phyloP scores from a whole-genome alignment of 306 rosid genomes.

The Hylodesmum podocarpum region DNA sequence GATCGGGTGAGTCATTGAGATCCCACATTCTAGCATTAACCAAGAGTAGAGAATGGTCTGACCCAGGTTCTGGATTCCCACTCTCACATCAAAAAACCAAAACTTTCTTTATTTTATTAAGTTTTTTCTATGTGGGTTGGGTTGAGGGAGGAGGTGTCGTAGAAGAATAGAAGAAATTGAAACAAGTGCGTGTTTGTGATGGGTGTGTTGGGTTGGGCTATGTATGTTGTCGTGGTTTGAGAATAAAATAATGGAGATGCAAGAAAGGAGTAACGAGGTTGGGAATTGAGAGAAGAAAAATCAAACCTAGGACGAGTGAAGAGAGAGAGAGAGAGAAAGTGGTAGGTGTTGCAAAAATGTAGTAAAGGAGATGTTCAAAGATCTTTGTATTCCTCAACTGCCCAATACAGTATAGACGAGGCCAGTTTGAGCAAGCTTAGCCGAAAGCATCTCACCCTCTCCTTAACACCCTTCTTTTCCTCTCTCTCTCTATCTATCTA shows the following conservation, averaged over 20 bases:
- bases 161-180: constrained; percentile 3
- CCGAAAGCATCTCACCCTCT: constrained; percentile 51
- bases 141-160: too few relatives aligned
- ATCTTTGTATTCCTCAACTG: constrained; percentile 50
- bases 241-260: constrained; percentile 9
- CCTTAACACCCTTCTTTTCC: constrained; percentile 31
- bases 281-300: constrained; percentile 28
- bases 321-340: constrained; percentile 21
- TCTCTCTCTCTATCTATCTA: too few relatives aligned
- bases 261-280: not conserved
- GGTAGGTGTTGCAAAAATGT: constrained; percentile 54
- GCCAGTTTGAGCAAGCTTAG: constrained; percentile 59
- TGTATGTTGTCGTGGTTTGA: not conserved
- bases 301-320: constrained; percentile 44
- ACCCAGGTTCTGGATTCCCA: constrained; percentile 15
- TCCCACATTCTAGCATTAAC: constrained; percentile 76
- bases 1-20: constrained; percentile 89
- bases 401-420: constrained; percentile 74
- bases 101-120: not conserved
- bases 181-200: not conserved
- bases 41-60: not conserved
- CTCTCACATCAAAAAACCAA: constrained; percentile 20
- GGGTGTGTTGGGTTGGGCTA: not conserved
- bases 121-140: not conserved
- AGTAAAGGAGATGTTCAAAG: constrained; percentile 48